These are phyloP conservation scores for Powellomyces hirtus DNA, from an alignment of 192 early-diverging fungal genomes.

Conservation along the genomic window DNA sequence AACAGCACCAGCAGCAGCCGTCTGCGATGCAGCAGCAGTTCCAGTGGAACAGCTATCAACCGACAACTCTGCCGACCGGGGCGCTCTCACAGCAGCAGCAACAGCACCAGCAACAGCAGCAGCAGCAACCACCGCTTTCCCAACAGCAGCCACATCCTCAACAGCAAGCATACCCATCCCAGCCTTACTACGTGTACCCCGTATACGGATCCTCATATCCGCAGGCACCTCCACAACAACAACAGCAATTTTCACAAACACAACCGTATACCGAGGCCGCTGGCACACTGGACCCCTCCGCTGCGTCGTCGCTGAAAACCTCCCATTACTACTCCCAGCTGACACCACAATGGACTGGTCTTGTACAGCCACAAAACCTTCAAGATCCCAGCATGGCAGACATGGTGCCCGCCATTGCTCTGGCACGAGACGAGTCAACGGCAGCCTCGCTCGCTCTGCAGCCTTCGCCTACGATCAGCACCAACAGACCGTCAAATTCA, in stretches of 20 bases:
- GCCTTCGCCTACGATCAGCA: not conserved
- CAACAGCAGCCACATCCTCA: conserved; percentile 2
- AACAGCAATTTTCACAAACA: not conserved
- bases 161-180: not conserved
- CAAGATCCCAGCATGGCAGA: not conserved
- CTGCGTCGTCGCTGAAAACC: too few relatives aligned
- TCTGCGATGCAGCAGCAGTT: not conserved
- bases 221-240: not conserved
- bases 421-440: not conserved
- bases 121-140: not conserved
- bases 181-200: not conserved
- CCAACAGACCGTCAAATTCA: not conserved
- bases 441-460: not conserved
- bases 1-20: not conserved
- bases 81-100: not conserved
- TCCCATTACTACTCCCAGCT: too few relatives aligned
- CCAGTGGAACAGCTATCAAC: not conserved
- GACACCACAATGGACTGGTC: too few relatives aligned
- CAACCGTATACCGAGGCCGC: not conserved
- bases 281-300: not conserved
- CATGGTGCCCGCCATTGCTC: not conserved
- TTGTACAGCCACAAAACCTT: not conserved
- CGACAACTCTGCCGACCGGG: not conserved
- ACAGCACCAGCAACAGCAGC: not conserved
- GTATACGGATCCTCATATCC: not conserved